Evolutionary conservation across 2,329 filamentous ascomycete species (phyloP).

Genomic region (Penicillium sp.): DNA sequence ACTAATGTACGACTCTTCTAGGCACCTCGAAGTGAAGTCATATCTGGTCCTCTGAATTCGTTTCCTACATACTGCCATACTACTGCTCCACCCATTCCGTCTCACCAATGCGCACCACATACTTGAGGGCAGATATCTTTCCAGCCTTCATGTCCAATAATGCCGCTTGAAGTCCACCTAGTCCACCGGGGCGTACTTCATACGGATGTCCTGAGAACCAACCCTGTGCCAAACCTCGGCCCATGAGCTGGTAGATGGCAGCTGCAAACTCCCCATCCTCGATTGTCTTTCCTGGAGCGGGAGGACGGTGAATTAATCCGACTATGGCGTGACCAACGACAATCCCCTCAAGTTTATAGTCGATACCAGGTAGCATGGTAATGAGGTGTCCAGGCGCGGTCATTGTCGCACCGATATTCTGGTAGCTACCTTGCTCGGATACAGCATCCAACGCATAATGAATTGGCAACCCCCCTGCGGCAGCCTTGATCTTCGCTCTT

Average conservation of each 20-base stretch:
- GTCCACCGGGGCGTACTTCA: slow-evolving; percentile 57
- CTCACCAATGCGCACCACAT: slow-evolving; percentile 62
- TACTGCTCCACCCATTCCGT: slow-evolving; percentile 35
- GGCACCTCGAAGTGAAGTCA: too few species aligned
- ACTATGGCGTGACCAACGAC: slow-evolving; percentile 43
- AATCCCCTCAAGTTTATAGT: slow-evolving; percentile 38
- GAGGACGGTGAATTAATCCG: slow-evolving; percentile 28
- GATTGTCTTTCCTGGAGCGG: slow-evolving; percentile 24
- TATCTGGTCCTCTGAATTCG: neutral
- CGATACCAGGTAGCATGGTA: neutral
- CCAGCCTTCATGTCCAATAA: slow-evolving; percentile 62
- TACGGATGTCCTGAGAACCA: slow-evolving; percentile 56
- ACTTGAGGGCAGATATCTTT: slow-evolving; percentile 67
- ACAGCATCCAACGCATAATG: slow-evolving; percentile 1
- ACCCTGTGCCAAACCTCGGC: slow-evolving; percentile 52
- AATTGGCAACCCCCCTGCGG: neutral
- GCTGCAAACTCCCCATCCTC: slow-evolving; percentile 50
- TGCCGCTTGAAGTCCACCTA: slow-evolving; percentile 58
- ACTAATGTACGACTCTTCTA: neutral
- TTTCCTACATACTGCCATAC: neutral
- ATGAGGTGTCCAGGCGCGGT: neutral
- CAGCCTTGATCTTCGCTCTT: neutral
- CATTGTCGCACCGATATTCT: neutral
- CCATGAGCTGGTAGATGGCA: slow-evolving; percentile 51
- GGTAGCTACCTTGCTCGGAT: neutral